Percentiles rank a stretch among this genome's conserved stretches.
These are phyloP conservation scores for Cytospora leucostoma DNA, from an alignment of 2,329 filamentous ascomycete species.

Conservation along the genomic window DNA sequence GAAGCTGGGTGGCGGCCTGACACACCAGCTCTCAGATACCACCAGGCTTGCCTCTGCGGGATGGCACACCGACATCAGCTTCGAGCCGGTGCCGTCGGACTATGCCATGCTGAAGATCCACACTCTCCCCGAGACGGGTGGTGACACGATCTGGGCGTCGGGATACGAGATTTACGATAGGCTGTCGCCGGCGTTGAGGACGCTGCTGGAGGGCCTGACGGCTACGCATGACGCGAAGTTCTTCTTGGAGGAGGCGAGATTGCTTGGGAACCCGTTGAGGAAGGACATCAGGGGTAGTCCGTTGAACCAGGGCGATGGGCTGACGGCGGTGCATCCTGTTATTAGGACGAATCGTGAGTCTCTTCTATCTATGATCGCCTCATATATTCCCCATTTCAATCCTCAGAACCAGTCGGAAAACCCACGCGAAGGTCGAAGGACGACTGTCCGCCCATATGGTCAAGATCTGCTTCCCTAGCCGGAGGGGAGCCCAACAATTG, in stretches of 20 bases:
- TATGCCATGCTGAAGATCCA: slow-evolving; percentile 51
- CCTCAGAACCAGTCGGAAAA: too few relatives aligned
- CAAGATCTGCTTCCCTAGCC: neutral
- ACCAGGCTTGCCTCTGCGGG: slow-evolving; percentile 45
- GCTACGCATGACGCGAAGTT: slow-evolving; percentile 52
- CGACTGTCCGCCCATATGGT: too few relatives aligned
- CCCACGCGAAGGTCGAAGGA: too few relatives aligned
- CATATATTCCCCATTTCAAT: neutral
- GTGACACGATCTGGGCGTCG: slow-evolving; percentile 51
- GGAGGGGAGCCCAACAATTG: neutral
- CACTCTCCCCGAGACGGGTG: slow-evolving; percentile 46
- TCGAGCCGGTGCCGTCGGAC: slow-evolving; percentile 48
- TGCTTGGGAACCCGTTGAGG: slow-evolving; percentile 43
- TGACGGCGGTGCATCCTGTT: slow-evolving; percentile 54
- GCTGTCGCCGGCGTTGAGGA: slow-evolving; percentile 49
- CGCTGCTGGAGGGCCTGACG: slow-evolving; percentile 51
- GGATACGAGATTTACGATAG: slow-evolving; percentile 57
- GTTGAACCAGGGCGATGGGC: slow-evolving; percentile 55
- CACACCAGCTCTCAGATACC: slow-evolving; percentile 52
- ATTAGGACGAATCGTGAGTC: slow-evolving; percentile 57
- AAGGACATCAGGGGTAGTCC: slow-evolving; percentile 52
- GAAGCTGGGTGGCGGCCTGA: slow-evolving; percentile 55
- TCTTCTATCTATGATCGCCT: neutral
- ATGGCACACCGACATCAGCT: slow-evolving; percentile 43
- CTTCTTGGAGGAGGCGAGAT: slow-evolving; percentile 52